Evolutionary conservation across 2,329 filamentous ascomycete genomes (phyloP).

Genomic region (Keithomyces neogunnii): DNA sequence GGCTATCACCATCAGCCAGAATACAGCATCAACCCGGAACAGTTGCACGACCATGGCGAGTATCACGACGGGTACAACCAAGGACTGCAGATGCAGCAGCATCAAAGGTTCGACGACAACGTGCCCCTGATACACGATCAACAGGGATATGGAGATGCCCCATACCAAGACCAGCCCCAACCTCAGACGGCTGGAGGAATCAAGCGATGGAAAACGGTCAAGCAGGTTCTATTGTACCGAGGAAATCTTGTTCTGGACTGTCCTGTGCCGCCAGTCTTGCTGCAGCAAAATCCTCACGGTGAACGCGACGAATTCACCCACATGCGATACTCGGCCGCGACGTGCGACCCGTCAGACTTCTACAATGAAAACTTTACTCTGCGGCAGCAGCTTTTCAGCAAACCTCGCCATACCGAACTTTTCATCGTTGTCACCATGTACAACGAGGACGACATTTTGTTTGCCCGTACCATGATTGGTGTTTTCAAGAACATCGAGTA

Average conservation of each 20-base stretch:
- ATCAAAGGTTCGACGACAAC: slow-evolving; percentile 2
- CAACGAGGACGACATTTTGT: slow-evolving; percentile 95
- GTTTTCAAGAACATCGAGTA: slow-evolving; percentile 99
- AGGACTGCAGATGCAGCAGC: slow-evolving; percentile 21
- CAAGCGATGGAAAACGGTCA: slow-evolving; percentile 95
- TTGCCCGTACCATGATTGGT: slow-evolving; percentile 90
- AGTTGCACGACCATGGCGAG: neutral
- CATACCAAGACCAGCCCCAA: slow-evolving; percentile 9
- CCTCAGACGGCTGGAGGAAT: slow-evolving; percentile 39
- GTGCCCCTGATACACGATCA: neutral
- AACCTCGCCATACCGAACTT: slow-evolving; percentile 84
- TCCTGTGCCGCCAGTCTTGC: slow-evolving; percentile 78
- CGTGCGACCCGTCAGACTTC: slow-evolving; percentile 85
- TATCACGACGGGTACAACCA: neutral
- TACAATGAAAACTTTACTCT: slow-evolving; percentile 84
- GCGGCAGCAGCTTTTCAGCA: slow-evolving; percentile 84
- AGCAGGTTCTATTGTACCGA: slow-evolving; percentile 94
- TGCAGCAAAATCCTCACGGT: slow-evolving; percentile 83
- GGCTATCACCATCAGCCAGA: neutral
- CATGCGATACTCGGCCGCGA: slow-evolving; percentile 90
- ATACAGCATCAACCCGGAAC: neutral
- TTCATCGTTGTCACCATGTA: slow-evolving; percentile 99
- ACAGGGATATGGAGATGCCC: neutral
- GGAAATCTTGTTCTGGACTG: slow-evolving; percentile 97
- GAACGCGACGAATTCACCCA: slow-evolving; percentile 88